A percentile compares a stretch with the other conserved stretches of the same genome.
These are phyloP conservation scores for Pichia sp. DNA, from an alignment of 1,139 yeast genomes.

Conservation along the genomic window DNA sequence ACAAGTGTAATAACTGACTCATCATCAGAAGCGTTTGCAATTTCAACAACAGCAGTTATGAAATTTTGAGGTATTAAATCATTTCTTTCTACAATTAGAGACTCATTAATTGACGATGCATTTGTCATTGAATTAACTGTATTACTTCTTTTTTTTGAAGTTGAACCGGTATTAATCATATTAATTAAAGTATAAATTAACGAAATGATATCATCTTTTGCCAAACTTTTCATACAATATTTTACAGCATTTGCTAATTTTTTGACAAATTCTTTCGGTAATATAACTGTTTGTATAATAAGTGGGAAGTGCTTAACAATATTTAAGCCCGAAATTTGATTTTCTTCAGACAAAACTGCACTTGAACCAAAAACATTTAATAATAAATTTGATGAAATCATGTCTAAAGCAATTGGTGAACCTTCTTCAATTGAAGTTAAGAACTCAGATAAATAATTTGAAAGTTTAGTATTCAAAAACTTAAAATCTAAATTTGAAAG, in stretches of 20 bases:
- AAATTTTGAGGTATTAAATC: conserved; percentile 48
- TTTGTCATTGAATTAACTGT: conserved; percentile 7
- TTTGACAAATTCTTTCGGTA: conserved; percentile 20
- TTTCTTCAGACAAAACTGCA: conserved; percentile 43
- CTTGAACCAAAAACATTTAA: conserved; percentile 42
- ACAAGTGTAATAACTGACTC: conserved; percentile 75
- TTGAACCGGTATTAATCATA: conserved; percentile 50
- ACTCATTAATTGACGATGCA: conserved; percentile 17
- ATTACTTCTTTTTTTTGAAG: neutral
- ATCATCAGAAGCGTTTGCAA: conserved; percentile 65
- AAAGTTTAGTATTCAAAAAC: conserved; percentile 32
- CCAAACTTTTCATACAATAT: conserved; percentile 40
- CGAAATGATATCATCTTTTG: conserved; percentile 83
- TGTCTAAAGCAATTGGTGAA: conserved; percentile 20
- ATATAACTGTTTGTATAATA: conserved; percentile 23
- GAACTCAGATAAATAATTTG: conserved; percentile 23
- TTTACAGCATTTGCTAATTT: conserved; percentile 22
- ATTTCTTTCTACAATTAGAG: conserved; percentile 15
- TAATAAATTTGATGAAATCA: conserved; percentile 35
- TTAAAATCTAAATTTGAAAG: conserved; percentile 30
- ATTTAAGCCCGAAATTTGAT: conserved; percentile 40
- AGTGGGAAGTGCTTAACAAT: conserved; percentile 46
- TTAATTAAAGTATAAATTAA: conserved; percentile 80
- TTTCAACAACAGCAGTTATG: conserved; percentile 63
- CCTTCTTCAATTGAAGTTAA: conserved; percentile 21